phyloP scores from a whole-genome alignment of 768 basidiomycete genomes.

The Filobasidium wieringae region DNA sequence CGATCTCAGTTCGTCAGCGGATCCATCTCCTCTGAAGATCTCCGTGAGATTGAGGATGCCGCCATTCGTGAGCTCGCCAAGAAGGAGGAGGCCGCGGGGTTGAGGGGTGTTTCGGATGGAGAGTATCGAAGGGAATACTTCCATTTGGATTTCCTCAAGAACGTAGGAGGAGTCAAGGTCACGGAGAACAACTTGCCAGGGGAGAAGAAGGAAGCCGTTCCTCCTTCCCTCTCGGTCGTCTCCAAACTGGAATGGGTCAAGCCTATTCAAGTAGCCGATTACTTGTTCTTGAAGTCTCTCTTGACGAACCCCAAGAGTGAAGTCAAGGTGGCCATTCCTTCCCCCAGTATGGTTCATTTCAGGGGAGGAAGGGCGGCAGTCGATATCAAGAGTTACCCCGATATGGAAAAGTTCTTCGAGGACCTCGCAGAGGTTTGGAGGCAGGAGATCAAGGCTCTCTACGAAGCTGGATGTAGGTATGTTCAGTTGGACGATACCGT shows the following conservation, averaged over 20 bases:
- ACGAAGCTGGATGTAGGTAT: conserved; percentile 12
- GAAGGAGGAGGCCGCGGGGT: conserved; percentile 17
- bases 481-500: conserved; percentile 17
- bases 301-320: conserved; percentile 10
- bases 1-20: conserved; percentile 15
- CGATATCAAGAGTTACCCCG: too few species aligned
- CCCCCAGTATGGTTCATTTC: conserved; percentile 22
- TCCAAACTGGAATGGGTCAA: conserved; percentile 18
- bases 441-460: conserved; percentile 7
- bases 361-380: too few species aligned
- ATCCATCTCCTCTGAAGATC: conserved; percentile 11
- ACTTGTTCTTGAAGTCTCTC: conserved; percentile 21
- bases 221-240: conserved; percentile 17
- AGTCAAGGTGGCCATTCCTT: conserved; percentile 31
- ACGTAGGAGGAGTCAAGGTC: conserved; percentile 17
- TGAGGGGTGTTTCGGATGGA: conserved; percentile 23
- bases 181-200: conserved; percentile 25
- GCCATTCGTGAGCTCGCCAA: conserved; percentile 21
- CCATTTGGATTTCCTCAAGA: conserved; percentile 19
- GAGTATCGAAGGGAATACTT: conserved; percentile 25
- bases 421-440: conserved; percentile 16
- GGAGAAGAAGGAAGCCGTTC: conserved; percentile 16
- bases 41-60: conserved; percentile 21
- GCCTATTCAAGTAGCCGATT: conserved; percentile 29
- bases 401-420: conserved; percentile 15